phyloP scores from a whole-genome alignment of 1,284 basidiomycete species.

The Tilletia indica region DNA sequence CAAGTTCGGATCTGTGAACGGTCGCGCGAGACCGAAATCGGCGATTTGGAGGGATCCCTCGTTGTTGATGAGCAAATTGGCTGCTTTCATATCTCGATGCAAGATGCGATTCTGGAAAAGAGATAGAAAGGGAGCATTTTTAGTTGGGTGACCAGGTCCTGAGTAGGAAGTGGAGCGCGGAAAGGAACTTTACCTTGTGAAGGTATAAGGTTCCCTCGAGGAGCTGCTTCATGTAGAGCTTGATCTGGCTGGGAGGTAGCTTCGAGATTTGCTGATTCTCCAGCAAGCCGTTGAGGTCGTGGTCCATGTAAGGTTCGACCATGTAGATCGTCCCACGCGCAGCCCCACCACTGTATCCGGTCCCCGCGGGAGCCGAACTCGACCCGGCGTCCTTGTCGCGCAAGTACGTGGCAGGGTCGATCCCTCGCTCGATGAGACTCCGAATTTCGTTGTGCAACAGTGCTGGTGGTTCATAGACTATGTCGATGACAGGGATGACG shows the following conservation, averaged over 20 bases:
- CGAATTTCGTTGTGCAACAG: too few relatives aligned
- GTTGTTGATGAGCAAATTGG: conserved; percentile 91
- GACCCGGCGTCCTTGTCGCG: too few relatives aligned
- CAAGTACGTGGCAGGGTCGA: too few relatives aligned
- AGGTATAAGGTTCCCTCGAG: conserved; percentile 92
- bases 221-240: conserved; percentile 92
- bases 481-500: too few relatives aligned
- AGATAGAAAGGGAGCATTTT: too few relatives aligned
- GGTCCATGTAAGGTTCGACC: conserved; percentile 99
- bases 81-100: conserved; percentile 98
- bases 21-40: conserved; percentile 90
- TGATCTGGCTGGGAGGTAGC: conserved; percentile 66
- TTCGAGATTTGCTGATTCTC: conserved; percentile 63
- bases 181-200: conserved; percentile 68
- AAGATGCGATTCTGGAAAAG: conserved; percentile 80
- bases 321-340: too few relatives aligned
- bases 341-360: too few relatives aligned
- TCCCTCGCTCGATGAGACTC: too few relatives aligned
- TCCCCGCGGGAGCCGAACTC: too few relatives aligned
- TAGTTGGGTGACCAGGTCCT: too few relatives aligned
- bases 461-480: too few relatives aligned
- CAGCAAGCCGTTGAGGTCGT: conserved; percentile 90
- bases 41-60: conserved; percentile 64
- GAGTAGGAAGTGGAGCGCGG: too few relatives aligned
- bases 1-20: conserved; percentile 53